Evolutionary conservation across 805 yeast genomes (phyloP), one percentile per base, ranked within the genome.

Genomic region (Pichia thaimueangensis): DNA sequence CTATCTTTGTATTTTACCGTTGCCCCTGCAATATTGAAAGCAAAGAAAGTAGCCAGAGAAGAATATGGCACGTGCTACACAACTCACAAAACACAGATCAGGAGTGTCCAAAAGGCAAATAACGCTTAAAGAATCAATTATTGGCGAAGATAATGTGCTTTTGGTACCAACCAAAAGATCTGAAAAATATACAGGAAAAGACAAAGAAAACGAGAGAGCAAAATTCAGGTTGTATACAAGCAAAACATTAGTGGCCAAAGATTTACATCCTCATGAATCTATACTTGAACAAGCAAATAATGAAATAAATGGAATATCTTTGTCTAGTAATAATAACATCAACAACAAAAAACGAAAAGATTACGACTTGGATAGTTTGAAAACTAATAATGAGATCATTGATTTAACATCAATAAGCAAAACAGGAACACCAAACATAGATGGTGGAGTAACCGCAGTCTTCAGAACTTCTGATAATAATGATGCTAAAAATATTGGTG

Each of bases 271-370:
- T 12, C 24, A 42, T 22, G 47, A 25, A 31, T 43, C 47, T 8
- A 43, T 43, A 11, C 23, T 43, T 21, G 45, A 40, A 36, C 37
- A 42, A 25, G 47, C 23, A 13, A 17, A 30, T 13, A 43, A 40
- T 13, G 45, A 39, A 2, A n/a, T n/a, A n/a, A n/a, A n/a, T n/a
- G n/a, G n/a, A n/a, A n/a, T n/a, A n/a, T n/a, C n/a, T n/a, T n/a
- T n/a, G n/a, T n/a, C n/a, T n/a, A 43, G 12, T 5, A 29, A 22
- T 19, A 36, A 36, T 11, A 35, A 35, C 7, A 12, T 13, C 3
- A 37, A 15, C n/a, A 41, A 22, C 13, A 41, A 41, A 22, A 41
- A 35, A 21, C 27, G 24, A 15, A n/a, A 9, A 8, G 28, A 34
- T 5, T n/a, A 9, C 4, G 30, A 27, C 10, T 29, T 19, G 19